phyloP scores from a whole-genome alignment of 192 early-diverging fungal species.

The Podila clonocystis region DNA sequence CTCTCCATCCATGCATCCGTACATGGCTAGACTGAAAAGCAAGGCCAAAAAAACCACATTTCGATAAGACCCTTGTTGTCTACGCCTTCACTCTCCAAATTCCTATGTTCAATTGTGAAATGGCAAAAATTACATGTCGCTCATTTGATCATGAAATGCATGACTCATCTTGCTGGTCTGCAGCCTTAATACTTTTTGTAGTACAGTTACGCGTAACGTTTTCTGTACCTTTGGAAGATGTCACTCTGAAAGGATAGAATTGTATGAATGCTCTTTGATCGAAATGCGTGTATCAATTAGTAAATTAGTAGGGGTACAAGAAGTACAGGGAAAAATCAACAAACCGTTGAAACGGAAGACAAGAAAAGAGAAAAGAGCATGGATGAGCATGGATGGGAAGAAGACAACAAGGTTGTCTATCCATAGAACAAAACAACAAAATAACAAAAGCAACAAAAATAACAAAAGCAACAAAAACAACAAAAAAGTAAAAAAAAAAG shows the following conservation, averaged over 20 bases:
- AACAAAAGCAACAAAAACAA: conserved; percentile 1
- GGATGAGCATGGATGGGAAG: neutral
- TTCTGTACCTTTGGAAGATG: too few species aligned
- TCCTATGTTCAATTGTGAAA: neutral
- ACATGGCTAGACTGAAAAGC: neutral
- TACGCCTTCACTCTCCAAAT: neutral
- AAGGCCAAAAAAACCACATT: conserved; percentile 2
- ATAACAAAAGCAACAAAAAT: neutral
- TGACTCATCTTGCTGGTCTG: too few species aligned
- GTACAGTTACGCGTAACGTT: too few species aligned
- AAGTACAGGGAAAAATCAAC: neutral
- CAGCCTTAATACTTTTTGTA: too few species aligned
- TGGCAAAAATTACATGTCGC: neutral
- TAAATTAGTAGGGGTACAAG: neutral
- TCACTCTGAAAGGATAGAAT: neutral
- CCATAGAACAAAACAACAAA: too few species aligned
- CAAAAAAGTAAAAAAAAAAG: neutral
- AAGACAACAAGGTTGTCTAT: too few species aligned
- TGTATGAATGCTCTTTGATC: neutral
- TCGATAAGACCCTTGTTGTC: neutral
- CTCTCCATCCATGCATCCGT: too few species aligned
- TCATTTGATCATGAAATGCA: too few species aligned
- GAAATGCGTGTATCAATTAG: neutral
- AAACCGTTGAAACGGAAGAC: neutral
- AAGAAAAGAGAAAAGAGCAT: neutral